A percentile compares a stretch with the other conserved stretches of the same genome.
These are phyloP conservation scores for Hyphopichia buzzinii DNA, from an alignment of 1,139 yeast species.

Conservation along the genomic window DNA sequence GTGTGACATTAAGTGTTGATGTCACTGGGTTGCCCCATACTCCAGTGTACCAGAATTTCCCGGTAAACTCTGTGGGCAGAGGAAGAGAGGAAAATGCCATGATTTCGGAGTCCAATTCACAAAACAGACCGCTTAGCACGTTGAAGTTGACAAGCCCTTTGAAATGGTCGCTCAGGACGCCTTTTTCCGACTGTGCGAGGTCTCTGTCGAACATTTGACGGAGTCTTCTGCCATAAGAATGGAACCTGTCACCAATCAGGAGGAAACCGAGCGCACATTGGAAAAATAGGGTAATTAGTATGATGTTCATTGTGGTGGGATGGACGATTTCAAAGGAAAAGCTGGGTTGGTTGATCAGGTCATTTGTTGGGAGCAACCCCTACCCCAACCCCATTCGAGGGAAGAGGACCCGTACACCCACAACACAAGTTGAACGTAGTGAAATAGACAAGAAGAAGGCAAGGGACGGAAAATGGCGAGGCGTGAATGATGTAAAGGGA, in stretches of 20 bases:
- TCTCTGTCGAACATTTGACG: neutral
- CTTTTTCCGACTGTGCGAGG: neutral
- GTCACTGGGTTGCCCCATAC: neutral
- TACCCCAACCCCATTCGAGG: too few relatives aligned
- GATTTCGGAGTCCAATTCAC: neutral
- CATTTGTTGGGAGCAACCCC: too few relatives aligned
- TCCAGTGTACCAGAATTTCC: neutral
- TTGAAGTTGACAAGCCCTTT: neutral
- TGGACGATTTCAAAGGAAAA: too few relatives aligned
- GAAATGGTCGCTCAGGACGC: neutral
- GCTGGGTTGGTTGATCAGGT: too few relatives aligned
- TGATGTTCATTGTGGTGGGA: too few relatives aligned
- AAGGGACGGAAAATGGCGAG: too few relatives aligned
- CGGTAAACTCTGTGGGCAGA: neutral
- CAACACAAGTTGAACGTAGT: too few relatives aligned
- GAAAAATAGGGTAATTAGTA: too few relatives aligned
- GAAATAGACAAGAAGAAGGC: too few relatives aligned
- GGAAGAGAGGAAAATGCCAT: neutral
- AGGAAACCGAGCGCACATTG: neutral
- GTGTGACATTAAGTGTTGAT: neutral
- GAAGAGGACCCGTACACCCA: too few relatives aligned
- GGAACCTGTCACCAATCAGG: neutral
- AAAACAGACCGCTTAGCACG: neutral
- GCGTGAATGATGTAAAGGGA: too few relatives aligned
- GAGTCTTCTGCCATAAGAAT: neutral